Base-by-base conservation (phyloP, 441 rosid species). In the Jatropha podagrica region DNA sequence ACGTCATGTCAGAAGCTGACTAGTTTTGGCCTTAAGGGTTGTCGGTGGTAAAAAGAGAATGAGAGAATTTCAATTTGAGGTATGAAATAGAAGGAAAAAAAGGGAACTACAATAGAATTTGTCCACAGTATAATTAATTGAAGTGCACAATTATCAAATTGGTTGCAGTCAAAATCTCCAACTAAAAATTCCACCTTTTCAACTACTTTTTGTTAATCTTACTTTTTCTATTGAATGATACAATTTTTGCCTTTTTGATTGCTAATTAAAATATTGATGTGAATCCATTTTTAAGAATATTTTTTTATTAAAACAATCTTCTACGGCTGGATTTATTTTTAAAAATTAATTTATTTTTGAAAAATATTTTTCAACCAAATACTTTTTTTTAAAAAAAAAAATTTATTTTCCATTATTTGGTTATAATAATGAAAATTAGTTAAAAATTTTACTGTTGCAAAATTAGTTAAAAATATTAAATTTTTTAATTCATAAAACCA, bases 101-200 rank as follows among this genome's bases (percentile, higher is more conserved):
- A 15, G 7, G 15, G 1, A 0, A 27, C 18, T 18, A 42, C 3
- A n/a, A 20, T 11, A 66, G 6, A 60, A 60, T 9, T 7, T n/a
- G 72, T 66, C 83, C 75, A 26, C 9, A 52, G 1, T 20, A 17
- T 55, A 40, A 71, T 72, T 60, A 74, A 58, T 79, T 20, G 61
- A 78, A 76, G 69, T 52, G 59, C 71, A 71, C 32, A 42, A 55
- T 38, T 20, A 76, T 17, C 7, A 17, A 15, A 11, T 71, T 41
- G 42, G 44, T 20, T 41, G 60, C 54, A 32, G 81, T 79, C 81
- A 46, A 69, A 59, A 75, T 81, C 79, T 52, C 65, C 84, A 79
- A 72, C 79, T 14, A 10, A 78, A 77, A 70, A 3, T 27, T 8
- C 32, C 55, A 68, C 32, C 32, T 32, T 32, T 32, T 32, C 32